phyloP scores from a whole-genome alignment of 805 yeast genomes.

The Myxozyma mucilagina region DNA sequence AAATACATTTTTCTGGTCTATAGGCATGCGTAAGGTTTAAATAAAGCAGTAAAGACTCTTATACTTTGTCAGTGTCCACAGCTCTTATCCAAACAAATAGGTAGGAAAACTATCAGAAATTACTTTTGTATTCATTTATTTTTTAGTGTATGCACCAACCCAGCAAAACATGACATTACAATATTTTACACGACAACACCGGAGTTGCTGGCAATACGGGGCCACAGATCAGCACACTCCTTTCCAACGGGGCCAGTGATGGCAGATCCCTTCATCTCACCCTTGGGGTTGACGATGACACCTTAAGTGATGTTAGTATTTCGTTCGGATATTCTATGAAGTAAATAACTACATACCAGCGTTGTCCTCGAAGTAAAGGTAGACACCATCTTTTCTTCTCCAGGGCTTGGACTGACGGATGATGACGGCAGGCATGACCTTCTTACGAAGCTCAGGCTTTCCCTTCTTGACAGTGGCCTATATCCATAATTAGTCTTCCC shows the following conservation, averaged over 20 bases:
- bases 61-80: background rate
- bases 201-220: conserved; percentile 99
- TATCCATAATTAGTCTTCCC: background rate
- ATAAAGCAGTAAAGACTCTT: too few species aligned
- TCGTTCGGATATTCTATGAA: background rate
- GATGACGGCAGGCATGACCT: conserved; percentile 99
- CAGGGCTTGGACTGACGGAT: conserved; percentile 99
- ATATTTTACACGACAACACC: conserved; percentile 95
- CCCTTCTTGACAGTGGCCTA: conserved; percentile 98
- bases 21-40: too few species aligned
- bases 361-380: conserved; percentile 99
- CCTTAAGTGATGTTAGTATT: conserved; percentile 47
- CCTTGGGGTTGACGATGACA: conserved; percentile 99
- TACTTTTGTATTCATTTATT: background rate
- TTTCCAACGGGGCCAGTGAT: conserved; percentile 99
- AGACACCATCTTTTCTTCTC: conserved; percentile 99
- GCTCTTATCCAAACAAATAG: background rate
- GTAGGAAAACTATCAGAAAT: background rate
- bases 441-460: conserved; percentile 99
- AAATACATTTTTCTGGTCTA: too few species aligned
- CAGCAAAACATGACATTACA: conserved; percentile 16
- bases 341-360: conserved; percentile 48
- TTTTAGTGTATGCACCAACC: conserved; percentile 15
- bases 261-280: conserved; percentile 99
- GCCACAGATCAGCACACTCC: conserved; percentile 99